These are phyloP conservation scores for Torulaspora quercuum DNA, from an alignment of 805 yeast species.

Conservation along the genomic window DNA sequence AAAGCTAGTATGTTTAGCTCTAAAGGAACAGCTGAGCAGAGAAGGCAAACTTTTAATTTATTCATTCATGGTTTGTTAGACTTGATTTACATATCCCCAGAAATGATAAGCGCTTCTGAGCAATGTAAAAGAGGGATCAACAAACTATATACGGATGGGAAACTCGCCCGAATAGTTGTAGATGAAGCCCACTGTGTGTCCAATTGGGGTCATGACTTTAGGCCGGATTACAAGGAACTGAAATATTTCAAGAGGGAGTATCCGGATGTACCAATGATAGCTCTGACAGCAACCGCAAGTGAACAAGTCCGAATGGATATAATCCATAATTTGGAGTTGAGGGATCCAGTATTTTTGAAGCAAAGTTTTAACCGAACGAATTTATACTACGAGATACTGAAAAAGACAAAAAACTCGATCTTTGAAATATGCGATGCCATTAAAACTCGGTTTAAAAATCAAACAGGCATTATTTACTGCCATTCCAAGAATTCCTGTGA, in stretches of 20 bases:
- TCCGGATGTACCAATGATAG: constrained; percentile 87
- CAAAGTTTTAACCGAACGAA: constrained; percentile 93
- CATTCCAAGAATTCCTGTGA: constrained; percentile 89
- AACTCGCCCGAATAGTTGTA: constrained; percentile 81
- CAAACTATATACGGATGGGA: constrained; percentile 49
- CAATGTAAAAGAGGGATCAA: constrained; percentile 63
- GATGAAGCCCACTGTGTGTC: constrained; percentile 99
- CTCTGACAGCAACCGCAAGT: constrained; percentile 95
- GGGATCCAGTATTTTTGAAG: constrained; percentile 60
- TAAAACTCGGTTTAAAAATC: constrained; percentile 45
- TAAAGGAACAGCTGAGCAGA: constrained; percentile 59
- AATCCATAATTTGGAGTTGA: constrained; percentile 66
- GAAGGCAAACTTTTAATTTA: constrained; percentile 56
- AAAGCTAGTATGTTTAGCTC: constrained; percentile 88
- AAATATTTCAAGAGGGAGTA: constrained; percentile 66
- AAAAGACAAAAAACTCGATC: constrained; percentile 53
- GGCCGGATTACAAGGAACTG: constrained; percentile 90
- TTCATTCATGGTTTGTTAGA: constrained; percentile 67
- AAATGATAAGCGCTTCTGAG: constrained; percentile 77
- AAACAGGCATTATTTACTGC: constrained; percentile 89
- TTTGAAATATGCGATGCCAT: constrained; percentile 61
- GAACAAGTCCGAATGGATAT: constrained; percentile 85
- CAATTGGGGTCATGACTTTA: constrained; percentile 97
- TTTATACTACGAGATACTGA: constrained; percentile 69
- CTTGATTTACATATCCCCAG: constrained; percentile 87